Conservation (phyloP, 2,329 filamentous ascomycete species). For the Aureobasidium sp. region DNA sequence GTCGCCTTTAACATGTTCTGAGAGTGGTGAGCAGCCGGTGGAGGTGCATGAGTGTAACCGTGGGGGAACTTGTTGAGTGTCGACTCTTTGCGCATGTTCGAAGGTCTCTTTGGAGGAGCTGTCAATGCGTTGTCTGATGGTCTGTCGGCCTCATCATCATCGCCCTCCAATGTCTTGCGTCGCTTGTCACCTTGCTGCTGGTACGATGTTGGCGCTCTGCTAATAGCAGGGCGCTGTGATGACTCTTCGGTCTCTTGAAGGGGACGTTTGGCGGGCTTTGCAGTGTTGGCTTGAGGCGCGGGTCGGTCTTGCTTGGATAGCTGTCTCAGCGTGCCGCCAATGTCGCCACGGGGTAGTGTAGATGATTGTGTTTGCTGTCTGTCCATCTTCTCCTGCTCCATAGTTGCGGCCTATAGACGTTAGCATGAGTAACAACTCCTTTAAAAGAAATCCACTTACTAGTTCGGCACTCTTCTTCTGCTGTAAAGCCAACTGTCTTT, state of each 20-base stretch:
- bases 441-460: background rate
- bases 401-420: constrained; percentile 20
- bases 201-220: constrained; percentile 39
- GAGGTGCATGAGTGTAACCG: constrained; percentile 53
- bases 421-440: background rate
- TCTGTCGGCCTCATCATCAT: constrained; percentile 51
- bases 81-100: constrained; percentile 58
- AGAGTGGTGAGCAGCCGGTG: constrained; percentile 39
- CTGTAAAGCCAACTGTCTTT: constrained; percentile 44
- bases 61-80: constrained; percentile 50
- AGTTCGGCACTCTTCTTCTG: constrained; percentile 11
- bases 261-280: constrained; percentile 65
- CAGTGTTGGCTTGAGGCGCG: constrained; percentile 56
- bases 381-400: constrained; percentile 21
- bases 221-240: constrained; percentile 45
- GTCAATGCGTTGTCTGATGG: constrained; percentile 55
- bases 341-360: constrained; percentile 35
- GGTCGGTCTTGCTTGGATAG: constrained; percentile 51
- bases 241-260: constrained; percentile 55
- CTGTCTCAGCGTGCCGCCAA: constrained; percentile 42
- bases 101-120: constrained; percentile 77
- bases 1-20: constrained; percentile 53
- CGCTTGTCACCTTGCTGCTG: constrained; percentile 70
- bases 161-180: constrained; percentile 65
- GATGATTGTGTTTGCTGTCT: constrained; percentile 20